Base-by-base conservation (phyloP, 2,329 filamentous ascomycete species). In the Stemphylium vesicarium region DNA sequence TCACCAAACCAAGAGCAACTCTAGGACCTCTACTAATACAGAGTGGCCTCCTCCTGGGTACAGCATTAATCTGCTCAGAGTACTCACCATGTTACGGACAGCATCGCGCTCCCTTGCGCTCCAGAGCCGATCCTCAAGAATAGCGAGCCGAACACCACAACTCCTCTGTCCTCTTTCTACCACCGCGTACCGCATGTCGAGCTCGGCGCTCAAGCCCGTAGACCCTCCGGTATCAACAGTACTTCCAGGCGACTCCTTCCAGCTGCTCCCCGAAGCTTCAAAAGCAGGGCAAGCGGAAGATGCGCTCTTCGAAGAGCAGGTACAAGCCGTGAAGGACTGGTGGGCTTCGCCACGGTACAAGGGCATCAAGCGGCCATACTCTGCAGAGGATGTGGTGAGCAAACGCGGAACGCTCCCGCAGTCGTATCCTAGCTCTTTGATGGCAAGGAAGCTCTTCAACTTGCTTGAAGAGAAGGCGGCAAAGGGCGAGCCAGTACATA, bases 391-490 rank as follows among this genome's bases (percentile, higher is more conserved):
- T 78, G 89, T 99, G 5, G 94, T 96, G 58, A 92, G 89, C 77
- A 98, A 98, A 81, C 85, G 95, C 58, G 95, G 95, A 9, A 88
- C 92, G 6, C 84, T 97, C 63, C 87, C 91, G 70, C 91, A 96
- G 73, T 86, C 85, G 45, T 98, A 97, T 66, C 91, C 95, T 1
- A 96, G 92, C 78, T 97, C 92, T 12, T 79, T 96, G 59, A 97
- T 96, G 91, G 95, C 94, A 0, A 84, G 91, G 71, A 98, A 99
- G 79, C 84, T 99, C 4, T 99, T 96, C 79, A 89, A 96, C 74
- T 78, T 98, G 64, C 81, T 99, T 50, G 88, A 89, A 62, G 88
- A 96, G 77, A 84, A 90, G 61, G 85, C 86, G 40, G 85, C 88
- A 35, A 86, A 89, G 68, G 92, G 92, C 58, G 84, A 96, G 75